These are phyloP conservation scores for Anthracocystis setariae DNA, from an alignment of 1,284 basidiomycete species.

Conservation along the genomic window DNA sequence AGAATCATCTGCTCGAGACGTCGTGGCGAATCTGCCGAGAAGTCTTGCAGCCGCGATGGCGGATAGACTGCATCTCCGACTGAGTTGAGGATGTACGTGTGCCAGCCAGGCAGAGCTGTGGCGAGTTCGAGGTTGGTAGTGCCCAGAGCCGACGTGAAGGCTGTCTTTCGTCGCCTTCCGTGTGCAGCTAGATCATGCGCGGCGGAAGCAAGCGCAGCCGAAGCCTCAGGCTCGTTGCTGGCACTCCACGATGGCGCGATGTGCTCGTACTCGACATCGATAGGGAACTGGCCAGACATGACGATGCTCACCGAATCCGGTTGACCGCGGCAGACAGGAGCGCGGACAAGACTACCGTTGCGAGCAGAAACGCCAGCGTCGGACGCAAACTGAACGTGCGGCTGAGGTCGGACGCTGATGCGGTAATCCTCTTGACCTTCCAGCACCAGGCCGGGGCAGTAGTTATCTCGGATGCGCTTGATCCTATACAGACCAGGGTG, in stretches of 20 bases:
- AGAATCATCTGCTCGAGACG: constrained; percentile 59
- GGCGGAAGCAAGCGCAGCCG: constrained; percentile 48
- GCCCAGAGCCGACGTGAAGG: constrained; percentile 85
- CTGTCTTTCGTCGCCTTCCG: constrained; percentile 59
- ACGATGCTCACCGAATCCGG: constrained; percentile 82
- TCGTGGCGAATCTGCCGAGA: constrained; percentile 70
- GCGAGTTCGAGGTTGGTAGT: constrained; percentile 84
- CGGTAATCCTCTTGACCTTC: constrained; percentile 75
- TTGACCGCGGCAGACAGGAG: constrained; percentile 81
- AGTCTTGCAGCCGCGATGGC: constrained; percentile 71
- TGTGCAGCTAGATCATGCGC: constrained; percentile 50
- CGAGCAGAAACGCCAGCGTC: constrained; percentile 34
- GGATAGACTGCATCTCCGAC: constrained; percentile 82
- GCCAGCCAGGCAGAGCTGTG: constrained; percentile 80
- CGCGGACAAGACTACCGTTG: constrained; percentile 71
- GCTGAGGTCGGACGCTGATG: constrained; percentile 81
- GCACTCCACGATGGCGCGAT: constrained; percentile 32
- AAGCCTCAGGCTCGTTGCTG: constrained; percentile 30
- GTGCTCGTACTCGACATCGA: constrained; percentile 55
- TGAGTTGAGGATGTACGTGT: constrained; percentile 87
- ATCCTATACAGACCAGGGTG: constrained; percentile 82
- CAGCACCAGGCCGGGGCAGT: constrained; percentile 81
- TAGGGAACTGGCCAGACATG: constrained; percentile 74
- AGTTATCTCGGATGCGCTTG: constrained; percentile 78
- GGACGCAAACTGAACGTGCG: constrained; percentile 68